phyloP scores from a whole-genome alignment of 2,329 filamentous ascomycete species.

The Cytospora schulzeri region DNA sequence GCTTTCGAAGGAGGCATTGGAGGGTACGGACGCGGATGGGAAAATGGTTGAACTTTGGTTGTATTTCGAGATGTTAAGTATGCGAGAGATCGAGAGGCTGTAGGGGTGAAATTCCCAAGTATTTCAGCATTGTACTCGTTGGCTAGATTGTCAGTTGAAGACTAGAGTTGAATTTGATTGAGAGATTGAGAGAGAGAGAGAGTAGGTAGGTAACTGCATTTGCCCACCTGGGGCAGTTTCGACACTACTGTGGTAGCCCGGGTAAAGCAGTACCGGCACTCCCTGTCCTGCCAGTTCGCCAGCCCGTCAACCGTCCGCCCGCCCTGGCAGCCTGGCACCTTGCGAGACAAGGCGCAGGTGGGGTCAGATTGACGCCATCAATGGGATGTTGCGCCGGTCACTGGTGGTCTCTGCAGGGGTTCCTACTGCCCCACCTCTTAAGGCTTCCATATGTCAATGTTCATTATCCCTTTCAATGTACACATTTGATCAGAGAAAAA shows the following conservation, averaged over 20 bases:
- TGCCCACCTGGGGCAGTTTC: neutral
- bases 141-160: neutral
- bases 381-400: neutral
- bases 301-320: neutral
- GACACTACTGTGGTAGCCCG: neutral
- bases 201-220: neutral
- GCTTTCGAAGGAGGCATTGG: constrained; percentile 39
- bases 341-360: neutral
- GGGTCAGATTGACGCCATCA: constrained; percentile 7
- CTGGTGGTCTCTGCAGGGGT: too few relatives aligned
- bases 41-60: neutral
- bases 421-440: neutral
- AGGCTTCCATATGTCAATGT: neutral
- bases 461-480: too few relatives aligned
- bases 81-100: neutral
- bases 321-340: neutral
- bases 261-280: neutral
- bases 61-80: neutral
- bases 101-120: neutral
- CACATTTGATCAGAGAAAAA: too few relatives aligned
- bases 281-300: neutral
- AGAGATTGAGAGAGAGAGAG: neutral
- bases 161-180: neutral
- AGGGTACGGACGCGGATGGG: neutral
- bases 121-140: neutral